phyloP scores from a whole-genome alignment of 2,329 filamentous ascomycete genomes.

The Elsinoe necatrix region DNA sequence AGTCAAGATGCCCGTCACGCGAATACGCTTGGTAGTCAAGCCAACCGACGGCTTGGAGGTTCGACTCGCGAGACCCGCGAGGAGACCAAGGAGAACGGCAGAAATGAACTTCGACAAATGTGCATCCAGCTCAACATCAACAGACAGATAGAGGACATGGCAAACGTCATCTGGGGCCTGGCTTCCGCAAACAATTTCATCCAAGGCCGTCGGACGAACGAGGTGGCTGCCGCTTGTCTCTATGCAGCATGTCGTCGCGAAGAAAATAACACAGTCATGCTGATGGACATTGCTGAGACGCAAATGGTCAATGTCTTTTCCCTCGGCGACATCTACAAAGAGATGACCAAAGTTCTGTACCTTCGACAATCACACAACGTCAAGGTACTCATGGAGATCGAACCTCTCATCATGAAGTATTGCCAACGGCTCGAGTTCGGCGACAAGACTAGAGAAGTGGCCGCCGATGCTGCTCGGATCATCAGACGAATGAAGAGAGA shows the following conservation, averaged over 20 bases:
- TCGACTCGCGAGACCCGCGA: conserved; percentile 47
- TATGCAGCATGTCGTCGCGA: conserved; percentile 81
- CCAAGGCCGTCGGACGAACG: conserved; percentile 74
- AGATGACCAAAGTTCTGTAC: conserved; percentile 58
- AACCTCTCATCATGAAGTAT: conserved; percentile 86
- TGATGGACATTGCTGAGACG: conserved; percentile 91
- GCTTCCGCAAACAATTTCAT: conserved; percentile 58
- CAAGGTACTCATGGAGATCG: conserved; percentile 63
- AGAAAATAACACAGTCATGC: conserved; percentile 73
- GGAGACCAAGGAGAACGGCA: conserved; percentile 43
- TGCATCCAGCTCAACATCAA: conserved; percentile 33
- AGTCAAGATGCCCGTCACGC: conserved; percentile 77
- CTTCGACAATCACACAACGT: conserved; percentile 38
- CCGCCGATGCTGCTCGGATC: conserved; percentile 77
- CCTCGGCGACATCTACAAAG: conserved; percentile 82
- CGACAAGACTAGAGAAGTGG: conserved; percentile 70
- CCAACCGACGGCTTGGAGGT: conserved; percentile 37
- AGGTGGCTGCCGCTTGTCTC: conserved; percentile 81
- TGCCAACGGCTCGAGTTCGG: conserved; percentile 88
- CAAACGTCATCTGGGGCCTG: conserved; percentile 36
- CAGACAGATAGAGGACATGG: conserved; percentile 31
- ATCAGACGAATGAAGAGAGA: conserved; percentile 90
- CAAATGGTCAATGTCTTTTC: conserved; percentile 83
- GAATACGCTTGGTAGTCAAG: conserved; percentile 47
- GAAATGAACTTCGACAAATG: conserved; percentile 33